These are phyloP conservation scores for Umbilicaria muhlenbergii DNA, from an alignment of 495 filamentous ascomycete species.

Conservation along the genomic window DNA sequence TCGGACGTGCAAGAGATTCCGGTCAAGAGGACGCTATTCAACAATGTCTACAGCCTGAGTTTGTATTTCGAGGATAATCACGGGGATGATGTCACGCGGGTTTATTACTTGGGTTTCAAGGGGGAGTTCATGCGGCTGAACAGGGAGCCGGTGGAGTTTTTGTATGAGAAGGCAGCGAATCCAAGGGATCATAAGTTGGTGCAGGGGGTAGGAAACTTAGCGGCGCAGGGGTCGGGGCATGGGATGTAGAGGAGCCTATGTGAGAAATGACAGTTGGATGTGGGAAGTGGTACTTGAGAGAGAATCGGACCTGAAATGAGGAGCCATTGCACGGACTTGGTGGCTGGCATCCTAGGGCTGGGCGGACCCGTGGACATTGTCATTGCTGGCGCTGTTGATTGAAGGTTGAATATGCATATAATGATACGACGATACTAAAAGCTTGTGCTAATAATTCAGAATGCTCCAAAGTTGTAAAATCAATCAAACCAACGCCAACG, in stretches of 20 bases:
- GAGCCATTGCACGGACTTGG: too few species aligned
- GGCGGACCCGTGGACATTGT: too few species aligned
- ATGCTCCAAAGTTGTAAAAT: too few species aligned
- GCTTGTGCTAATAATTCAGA: too few species aligned
- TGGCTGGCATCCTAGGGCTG: too few species aligned
- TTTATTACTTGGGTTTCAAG: constrained; percentile 81
- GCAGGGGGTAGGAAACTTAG: constrained; percentile 26
- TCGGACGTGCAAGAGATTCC: constrained; percentile 71
- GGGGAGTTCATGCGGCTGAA: constrained; percentile 81
- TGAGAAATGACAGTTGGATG: neutral
- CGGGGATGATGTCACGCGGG: constrained; percentile 53
- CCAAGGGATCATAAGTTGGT: constrained; percentile 62
- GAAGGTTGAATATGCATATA: too few species aligned
- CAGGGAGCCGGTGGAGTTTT: constrained; percentile 63
- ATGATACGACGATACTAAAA: too few species aligned
- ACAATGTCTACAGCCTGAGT: constrained; percentile 54
- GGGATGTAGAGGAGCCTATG: constrained; percentile 7
- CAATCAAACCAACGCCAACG: constrained; percentile 4
- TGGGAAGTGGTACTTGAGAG: too few species aligned
- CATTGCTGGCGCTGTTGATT: too few species aligned
- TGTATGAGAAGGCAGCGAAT: constrained; percentile 91
- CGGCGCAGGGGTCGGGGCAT: constrained; percentile 9
- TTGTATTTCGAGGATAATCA: constrained; percentile 66
- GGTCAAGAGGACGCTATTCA: constrained; percentile 78
- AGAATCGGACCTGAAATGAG: too few species aligned